Base-by-base conservation (phyloP, 2,329 filamentous ascomycete species). In the Thielaviopsis cerberus region DNA sequence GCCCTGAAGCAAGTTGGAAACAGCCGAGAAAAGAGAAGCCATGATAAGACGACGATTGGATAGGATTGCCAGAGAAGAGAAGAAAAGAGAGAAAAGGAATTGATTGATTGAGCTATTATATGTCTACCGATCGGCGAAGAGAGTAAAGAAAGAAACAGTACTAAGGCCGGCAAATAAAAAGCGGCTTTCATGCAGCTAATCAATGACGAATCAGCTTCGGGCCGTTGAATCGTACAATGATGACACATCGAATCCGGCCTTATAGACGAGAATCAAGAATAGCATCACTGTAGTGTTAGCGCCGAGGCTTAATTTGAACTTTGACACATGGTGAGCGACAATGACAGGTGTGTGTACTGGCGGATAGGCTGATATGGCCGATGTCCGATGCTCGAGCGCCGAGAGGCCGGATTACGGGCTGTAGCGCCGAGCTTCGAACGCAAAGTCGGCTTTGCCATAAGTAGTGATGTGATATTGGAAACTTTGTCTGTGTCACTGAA, bases 11-110 rank as follows among this genome's bases (percentile, higher is more conserved):
- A 57, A 30, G 7, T 51, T 20, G 2, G 30, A 22, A 2, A 57
- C 26, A 41, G 54, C 30, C 24, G 50, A 30, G 50, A 54, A 45
- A 13, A 58, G 24, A 20, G 37, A 54, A n/a, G 57, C 52, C 57
- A 58, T 58, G 25, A 23, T 20, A 13, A 4, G 41, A 23, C 22
- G 41, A 5, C 15, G n/a, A 13, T 55, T 4, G 45, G 27, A 8
- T 6, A 11, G 11, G n/a, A 10, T 22, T 37, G 51, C 26, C 11
- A 20, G 25, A 52, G 20, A 23, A 34, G 15, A n/a, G 17, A 23
- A 54, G 10, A 22, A 5, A 22, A 37, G 22, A n/a, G 13, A 53
- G 22, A 15, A 5, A n/a, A 20, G 17, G 15, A 17, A 30, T 17
- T 37, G 4, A 52, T 10, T 17, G n/a, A 5, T 26, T 10, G 2